Percentiles rank a stretch among this genome's conserved stretches.
Conservation (phyloP, 2,329 filamentous ascomycete species). For the Calycina marina region DNA sequence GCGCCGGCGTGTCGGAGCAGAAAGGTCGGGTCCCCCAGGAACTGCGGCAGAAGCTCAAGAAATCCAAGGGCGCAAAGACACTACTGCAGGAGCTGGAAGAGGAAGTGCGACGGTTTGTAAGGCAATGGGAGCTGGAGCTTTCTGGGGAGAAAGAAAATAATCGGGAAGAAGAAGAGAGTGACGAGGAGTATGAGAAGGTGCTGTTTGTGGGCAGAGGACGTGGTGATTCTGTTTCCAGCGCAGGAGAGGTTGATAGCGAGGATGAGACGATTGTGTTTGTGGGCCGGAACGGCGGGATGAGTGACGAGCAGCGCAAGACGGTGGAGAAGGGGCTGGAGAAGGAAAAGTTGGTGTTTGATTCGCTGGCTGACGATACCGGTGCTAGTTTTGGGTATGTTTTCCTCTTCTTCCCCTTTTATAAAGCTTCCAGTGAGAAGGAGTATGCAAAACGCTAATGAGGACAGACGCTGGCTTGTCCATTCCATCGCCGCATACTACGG, state of each 20-base stretch:
- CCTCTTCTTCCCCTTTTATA: too few relatives aligned
- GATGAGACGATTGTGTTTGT: constrained; percentile 92
- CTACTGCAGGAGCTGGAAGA: constrained; percentile 76
- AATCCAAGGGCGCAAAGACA: constrained; percentile 57
- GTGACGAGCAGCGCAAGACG: constrained; percentile 33
- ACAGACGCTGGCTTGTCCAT: constrained; percentile 81
- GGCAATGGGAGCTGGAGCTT: constrained; percentile 36
- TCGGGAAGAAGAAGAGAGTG: constrained; percentile 25
- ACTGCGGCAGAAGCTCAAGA: constrained; percentile 67
- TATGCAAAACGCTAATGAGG: constrained; percentile 3
- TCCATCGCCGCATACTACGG: constrained; percentile 86
- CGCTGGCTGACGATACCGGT: constrained; percentile 56
- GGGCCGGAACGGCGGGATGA: constrained; percentile 49
- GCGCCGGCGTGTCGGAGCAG: constrained; percentile 22
- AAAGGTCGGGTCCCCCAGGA: constrained; percentile 59
- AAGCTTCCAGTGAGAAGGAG: too few relatives aligned
- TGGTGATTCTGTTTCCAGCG: too few relatives aligned
- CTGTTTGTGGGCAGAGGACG: not conserved
- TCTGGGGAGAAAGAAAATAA: constrained; percentile 11
- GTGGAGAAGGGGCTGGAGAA: constrained; percentile 37
- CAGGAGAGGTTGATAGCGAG: constrained; percentile 31
- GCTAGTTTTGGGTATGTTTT: constrained; percentile 59
- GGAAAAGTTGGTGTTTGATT: constrained; percentile 69
- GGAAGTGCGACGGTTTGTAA: constrained; percentile 64
- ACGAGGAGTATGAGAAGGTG: constrained; percentile 22